phyloP scores from a whole-genome alignment of 1,284 basidiomycete genomes.

The Leccinum fuscescens region DNA sequence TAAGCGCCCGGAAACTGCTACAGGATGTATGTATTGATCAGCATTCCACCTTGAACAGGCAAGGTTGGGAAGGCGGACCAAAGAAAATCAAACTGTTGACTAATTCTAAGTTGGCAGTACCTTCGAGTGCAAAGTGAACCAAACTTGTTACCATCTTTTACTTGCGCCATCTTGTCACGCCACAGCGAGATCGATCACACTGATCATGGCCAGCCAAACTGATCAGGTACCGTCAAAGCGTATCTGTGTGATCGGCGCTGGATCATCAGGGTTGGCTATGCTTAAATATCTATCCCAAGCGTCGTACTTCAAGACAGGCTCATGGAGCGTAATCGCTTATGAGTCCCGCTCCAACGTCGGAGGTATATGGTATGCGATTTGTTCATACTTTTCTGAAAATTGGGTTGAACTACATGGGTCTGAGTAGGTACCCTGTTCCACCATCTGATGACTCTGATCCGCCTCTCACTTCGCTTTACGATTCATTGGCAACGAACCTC shows the following conservation, averaged over 20 bases:
- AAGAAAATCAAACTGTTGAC: too few relatives aligned
- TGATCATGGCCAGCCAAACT: slow-evolving; percentile 11
- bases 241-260: slow-evolving; percentile 70
- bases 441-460: slow-evolving; percentile 40
- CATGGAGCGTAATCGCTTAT: slow-evolving; percentile 57
- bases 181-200: neutral
- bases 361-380: slow-evolving; percentile 61
- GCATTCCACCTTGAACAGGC: neutral
- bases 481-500: slow-evolving; percentile 72
- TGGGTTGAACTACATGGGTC: neutral
- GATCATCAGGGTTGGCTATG: slow-evolving; percentile 64
- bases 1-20: neutral
- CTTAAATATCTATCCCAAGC: slow-evolving; percentile 63
- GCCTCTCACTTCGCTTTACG: slow-evolving; percentile 69
- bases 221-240: slow-evolving; percentile 27
- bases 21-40: neutral
- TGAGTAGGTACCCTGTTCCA: slow-evolving; percentile 53
- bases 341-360: slow-evolving; percentile 67
- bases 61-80: neutral
- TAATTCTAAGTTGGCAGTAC: too few relatives aligned
- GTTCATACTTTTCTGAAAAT: neutral
- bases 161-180: too few relatives aligned
- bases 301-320: slow-evolving; percentile 50
- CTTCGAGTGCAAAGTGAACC: too few relatives aligned
- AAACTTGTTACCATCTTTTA: neutral